phyloP scores from a whole-genome alignment of 2,329 filamentous ascomycete genomes.

The Ascocoryne sarcoides region DNA sequence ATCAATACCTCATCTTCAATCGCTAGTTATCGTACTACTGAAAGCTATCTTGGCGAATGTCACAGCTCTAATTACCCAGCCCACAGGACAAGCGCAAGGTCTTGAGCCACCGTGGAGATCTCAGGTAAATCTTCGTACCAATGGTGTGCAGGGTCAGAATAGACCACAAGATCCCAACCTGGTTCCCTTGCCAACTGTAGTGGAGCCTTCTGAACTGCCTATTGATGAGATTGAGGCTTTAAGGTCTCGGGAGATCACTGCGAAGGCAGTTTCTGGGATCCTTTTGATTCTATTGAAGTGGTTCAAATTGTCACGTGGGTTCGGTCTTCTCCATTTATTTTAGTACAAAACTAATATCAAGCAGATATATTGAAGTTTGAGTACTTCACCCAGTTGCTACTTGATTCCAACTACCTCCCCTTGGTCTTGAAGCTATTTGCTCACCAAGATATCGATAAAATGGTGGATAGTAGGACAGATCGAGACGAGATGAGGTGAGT shows the following conservation, averaged over 20 bases:
- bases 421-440: slow-evolving; percentile 89
- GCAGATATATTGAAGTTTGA: slow-evolving; percentile 90
- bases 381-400: slow-evolving; percentile 83
- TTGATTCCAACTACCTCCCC: slow-evolving; percentile 93
- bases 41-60: slow-evolving; percentile 84
- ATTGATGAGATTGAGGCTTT: slow-evolving; percentile 75
- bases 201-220: slow-evolving; percentile 36
- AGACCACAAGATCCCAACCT: slow-evolving; percentile 24
- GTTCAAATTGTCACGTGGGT: slow-evolving; percentile 87
- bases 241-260: slow-evolving; percentile 75
- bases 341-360: slow-evolving; percentile 12
- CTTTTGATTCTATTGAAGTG: slow-evolving; percentile 86
- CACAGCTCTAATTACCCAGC: slow-evolving; percentile 66
- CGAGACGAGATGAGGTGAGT: slow-evolving; percentile 69
- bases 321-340: neutral
- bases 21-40: slow-evolving; percentile 82
- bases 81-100: slow-evolving; percentile 27
- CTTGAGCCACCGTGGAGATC: slow-evolving; percentile 20
- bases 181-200: slow-evolving; percentile 19
- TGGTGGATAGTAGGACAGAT: slow-evolving; percentile 79
- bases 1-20: slow-evolving; percentile 79
- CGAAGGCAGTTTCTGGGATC: slow-evolving; percentile 86
- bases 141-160: slow-evolving; percentile 12
- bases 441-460: slow-evolving; percentile 85
- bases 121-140: slow-evolving; percentile 22